Percentiles rank a stretch among this genome's conserved stretches.
Conservation (phyloP, 1,139 yeast species). For the Zygoascus sp. region DNA sequence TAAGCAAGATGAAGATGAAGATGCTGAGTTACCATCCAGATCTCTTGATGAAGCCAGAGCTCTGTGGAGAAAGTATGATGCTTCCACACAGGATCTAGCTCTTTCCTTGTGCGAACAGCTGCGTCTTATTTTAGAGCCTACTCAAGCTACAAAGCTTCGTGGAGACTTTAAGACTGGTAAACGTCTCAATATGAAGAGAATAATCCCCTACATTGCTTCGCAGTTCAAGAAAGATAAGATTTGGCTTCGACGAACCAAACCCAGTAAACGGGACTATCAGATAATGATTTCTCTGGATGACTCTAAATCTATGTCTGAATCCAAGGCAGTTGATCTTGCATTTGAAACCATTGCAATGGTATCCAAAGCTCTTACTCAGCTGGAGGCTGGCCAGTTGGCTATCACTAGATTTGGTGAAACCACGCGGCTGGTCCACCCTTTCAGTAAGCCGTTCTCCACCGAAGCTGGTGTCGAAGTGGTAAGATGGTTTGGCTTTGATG, state of each 20-base stretch:
- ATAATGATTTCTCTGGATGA: slow-evolving; percentile 97
- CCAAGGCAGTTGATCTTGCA: slow-evolving; percentile 83
- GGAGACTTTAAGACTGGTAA: slow-evolving; percentile 99
- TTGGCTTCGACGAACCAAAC: slow-evolving; percentile 97
- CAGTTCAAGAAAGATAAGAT: slow-evolving; percentile 97
- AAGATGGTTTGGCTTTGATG: slow-evolving; percentile 89
- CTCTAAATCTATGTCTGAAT: slow-evolving; percentile 95
- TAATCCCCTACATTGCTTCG: slow-evolving; percentile 95
- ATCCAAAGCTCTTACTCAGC: slow-evolving; percentile 85
- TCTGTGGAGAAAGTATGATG: slow-evolving; percentile 78
- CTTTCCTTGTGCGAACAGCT: slow-evolving; percentile 89
- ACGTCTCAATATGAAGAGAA: slow-evolving; percentile 93
- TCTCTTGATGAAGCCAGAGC: slow-evolving; percentile 63
- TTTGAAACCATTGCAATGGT: slow-evolving; percentile 93
- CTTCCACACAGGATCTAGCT: slow-evolving; percentile 80
- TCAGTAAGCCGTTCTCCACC: slow-evolving; percentile 75
- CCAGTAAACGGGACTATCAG: slow-evolving; percentile 95
- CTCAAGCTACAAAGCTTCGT: slow-evolving; percentile 83
- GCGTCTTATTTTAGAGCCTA: slow-evolving; percentile 89
- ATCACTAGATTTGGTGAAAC: slow-evolving; percentile 88
- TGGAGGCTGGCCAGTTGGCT: slow-evolving; percentile 91
- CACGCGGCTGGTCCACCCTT: slow-evolving; percentile 82
- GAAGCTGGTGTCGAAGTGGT: slow-evolving; percentile 81
- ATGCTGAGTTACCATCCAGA: slow-evolving; percentile 43
- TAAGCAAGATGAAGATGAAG: slow-evolving; percentile 22